These are phyloP conservation scores for Fusarium sarcochroum DNA, from an alignment of 2,329 filamentous ascomycete species.

Conservation along the genomic window DNA sequence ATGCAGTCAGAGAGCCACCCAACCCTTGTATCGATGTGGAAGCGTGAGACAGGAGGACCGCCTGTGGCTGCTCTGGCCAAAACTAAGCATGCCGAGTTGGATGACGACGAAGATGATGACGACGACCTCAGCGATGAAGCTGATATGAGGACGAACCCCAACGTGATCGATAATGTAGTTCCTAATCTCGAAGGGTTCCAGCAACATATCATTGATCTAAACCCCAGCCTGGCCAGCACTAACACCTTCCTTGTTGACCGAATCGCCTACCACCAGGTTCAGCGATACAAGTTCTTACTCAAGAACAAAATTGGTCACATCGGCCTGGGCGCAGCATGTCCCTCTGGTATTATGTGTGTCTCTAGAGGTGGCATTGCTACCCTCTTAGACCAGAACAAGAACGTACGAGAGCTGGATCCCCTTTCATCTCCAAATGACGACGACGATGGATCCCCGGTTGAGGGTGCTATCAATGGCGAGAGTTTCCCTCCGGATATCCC, in stretches of 20 bases:
- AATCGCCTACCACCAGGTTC: conserved; percentile 84
- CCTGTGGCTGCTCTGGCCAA: conserved; percentile 65
- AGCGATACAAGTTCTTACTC: conserved; percentile 83
- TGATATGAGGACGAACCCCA: conserved; percentile 73
- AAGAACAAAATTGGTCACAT: conserved; percentile 79
- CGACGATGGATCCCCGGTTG: conserved; percentile 76
- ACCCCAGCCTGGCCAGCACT: conserved; percentile 74
- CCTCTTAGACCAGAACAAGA: conserved; percentile 71
- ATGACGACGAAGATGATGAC: conserved; percentile 70
- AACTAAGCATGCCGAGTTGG: conserved; percentile 43
- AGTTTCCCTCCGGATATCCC: conserved; percentile 87
- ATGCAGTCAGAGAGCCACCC: conserved; percentile 56
- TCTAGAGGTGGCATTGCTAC: conserved; percentile 76
- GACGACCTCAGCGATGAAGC: conserved; percentile 69
- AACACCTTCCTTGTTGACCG: conserved; percentile 79
- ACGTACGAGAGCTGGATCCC: conserved; percentile 71
- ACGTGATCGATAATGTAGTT: conserved; percentile 75
- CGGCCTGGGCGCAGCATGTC: conserved; percentile 72
- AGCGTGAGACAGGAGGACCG: conserved; percentile 64
- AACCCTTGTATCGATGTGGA: conserved; percentile 66
- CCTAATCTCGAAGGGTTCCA: conserved; percentile 84
- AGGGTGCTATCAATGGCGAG: conserved; percentile 78
- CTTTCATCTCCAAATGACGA: conserved; percentile 66
- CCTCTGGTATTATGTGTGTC: conserved; percentile 73
- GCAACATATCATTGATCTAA: conserved; percentile 78